These are phyloP conservation scores for Cystofilobasidium capitatum DNA, from an alignment of 768 basidiomycete genomes.

Conservation along the genomic window DNA sequence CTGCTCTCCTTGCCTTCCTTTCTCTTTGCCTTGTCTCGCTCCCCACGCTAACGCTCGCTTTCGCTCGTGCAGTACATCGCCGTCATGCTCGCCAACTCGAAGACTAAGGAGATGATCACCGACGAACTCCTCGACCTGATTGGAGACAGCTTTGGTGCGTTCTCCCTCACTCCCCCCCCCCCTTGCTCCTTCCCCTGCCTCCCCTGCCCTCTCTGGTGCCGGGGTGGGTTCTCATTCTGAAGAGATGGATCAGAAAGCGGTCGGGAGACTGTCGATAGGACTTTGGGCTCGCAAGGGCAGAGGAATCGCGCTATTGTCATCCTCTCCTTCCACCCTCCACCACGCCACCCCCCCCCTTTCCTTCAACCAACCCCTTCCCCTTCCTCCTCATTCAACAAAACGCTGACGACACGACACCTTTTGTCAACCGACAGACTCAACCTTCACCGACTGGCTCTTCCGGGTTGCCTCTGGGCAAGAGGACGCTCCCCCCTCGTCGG, in stretches of 20 bases:
- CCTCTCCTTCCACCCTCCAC: background rate
- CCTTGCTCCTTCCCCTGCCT: background rate
- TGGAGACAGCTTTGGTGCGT: conserved; percentile 56
- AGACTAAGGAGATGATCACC: conserved; percentile 74
- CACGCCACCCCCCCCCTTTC: background rate
- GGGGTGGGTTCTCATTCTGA: too few species aligned
- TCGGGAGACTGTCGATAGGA: too few species aligned
- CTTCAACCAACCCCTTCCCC: background rate
- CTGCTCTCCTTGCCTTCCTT: background rate
- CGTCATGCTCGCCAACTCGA: conserved; percentile 90
- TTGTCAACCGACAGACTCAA: conserved; percentile 50
- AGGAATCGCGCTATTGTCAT: too few species aligned
- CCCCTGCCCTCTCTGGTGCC: background rate
- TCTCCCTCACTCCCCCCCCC: background rate
- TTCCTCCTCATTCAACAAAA: background rate
- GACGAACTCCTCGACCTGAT: conserved; percentile 75
- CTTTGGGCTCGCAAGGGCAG: background rate
- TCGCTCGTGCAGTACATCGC: conserved; percentile 57
- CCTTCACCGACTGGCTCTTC: conserved; percentile 79
- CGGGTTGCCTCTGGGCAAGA: background rate
- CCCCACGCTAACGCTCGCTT: background rate
- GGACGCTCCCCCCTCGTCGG: background rate
- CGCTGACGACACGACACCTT: conserved; percentile 4
- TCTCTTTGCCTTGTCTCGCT: background rate
- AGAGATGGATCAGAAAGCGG: too few species aligned